Percentiles rank a stretch among this genome's conserved stretches.
These are phyloP conservation scores for Turritis glabra DNA, from an alignment of 345 rosid species.

Conservation along the genomic window DNA sequence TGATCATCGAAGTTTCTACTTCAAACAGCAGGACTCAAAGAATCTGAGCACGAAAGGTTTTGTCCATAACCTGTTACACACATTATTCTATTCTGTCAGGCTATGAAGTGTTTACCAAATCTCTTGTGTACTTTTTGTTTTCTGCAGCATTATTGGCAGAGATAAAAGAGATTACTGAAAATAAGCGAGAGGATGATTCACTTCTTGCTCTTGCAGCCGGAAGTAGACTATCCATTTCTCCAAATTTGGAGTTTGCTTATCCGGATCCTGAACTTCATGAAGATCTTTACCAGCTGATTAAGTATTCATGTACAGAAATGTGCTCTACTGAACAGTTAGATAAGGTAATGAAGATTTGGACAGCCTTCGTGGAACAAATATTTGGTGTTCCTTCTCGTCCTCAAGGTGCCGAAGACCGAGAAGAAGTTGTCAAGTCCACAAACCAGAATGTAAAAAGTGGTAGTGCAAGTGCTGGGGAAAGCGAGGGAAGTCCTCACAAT, in stretches of 20 bases:
- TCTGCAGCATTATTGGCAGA: conserved; percentile 72
- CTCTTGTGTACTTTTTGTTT: conserved; percentile 2
- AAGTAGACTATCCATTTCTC: conserved; percentile 56
- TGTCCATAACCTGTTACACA: background rate
- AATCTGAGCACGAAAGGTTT: conserved; percentile 82
- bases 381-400: conserved; percentile 72
- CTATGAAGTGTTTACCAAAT: background rate
- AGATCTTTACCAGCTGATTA: conserved; percentile 81
- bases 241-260: conserved; percentile 72
- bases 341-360: conserved; percentile 82
- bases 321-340: conserved; percentile 78
- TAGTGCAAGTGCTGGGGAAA: conserved; percentile 49
- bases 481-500: conserved; percentile 61
- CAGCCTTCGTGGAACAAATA: conserved; percentile 79
- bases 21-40: conserved; percentile 94
- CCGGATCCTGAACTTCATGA: conserved; percentile 75
- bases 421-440: conserved; percentile 62
- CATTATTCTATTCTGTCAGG: background rate
- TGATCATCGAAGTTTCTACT: conserved; percentile 93
- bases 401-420: conserved; percentile 69
- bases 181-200: conserved; percentile 66
- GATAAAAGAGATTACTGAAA: conserved; percentile 80
- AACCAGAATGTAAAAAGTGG: conserved; percentile 51
- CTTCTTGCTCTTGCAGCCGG: conserved; percentile 81
- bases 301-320: conserved; percentile 84